Evolutionary conservation across 805 yeast genomes (phyloP), one percentile per base, ranked within the genome.

Genomic region (Barnettozyma pratensis): DNA sequence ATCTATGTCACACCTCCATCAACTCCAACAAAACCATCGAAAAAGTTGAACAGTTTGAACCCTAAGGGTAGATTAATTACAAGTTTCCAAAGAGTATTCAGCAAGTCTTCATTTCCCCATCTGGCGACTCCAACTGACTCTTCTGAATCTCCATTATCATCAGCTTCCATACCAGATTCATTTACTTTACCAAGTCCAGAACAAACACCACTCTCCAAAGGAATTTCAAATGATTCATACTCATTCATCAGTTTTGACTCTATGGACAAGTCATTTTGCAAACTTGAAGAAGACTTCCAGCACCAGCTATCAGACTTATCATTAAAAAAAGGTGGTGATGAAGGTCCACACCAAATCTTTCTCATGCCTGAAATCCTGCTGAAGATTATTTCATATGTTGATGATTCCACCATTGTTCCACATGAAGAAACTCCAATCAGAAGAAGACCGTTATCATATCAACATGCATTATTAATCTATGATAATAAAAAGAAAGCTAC

Each of bases 311-410:
- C 57, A 3, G 34, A 45, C 37, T 38, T 52, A 12, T 37, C 49
- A 14, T 37, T 52, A 27, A 35, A 19, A 32, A 50, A n/a, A 29
- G 10, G 11, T 12, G 42, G 28, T 6, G 12, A 27, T 14, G 12
- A 8, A 31, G 34, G 37, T 27, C n/a, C 55, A 3, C 64, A 61
- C 43, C 46, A 31, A 35, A 83, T 89, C 7, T 85, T 89, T 58
- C 71, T 73, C 44, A 81, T 85, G 35, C 96, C 96, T 0, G 97
- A 89, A 63, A 83, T 89, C 45, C 70, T 89, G 12, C 65, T 72
- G 51, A 71, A 73, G 47, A 85, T 89, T 10, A 59, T 89, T 29
- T 67, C 70, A 28, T 79, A 71, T 60, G 83, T 85, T n/a, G 89
- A 85, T 48, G 64, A 68, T 28, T 77, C 74, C 51, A 70, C 75